Base-by-base conservation (phyloP, 1,284 basidiomycete species). In the Fomitopsis pinicola region DNA sequence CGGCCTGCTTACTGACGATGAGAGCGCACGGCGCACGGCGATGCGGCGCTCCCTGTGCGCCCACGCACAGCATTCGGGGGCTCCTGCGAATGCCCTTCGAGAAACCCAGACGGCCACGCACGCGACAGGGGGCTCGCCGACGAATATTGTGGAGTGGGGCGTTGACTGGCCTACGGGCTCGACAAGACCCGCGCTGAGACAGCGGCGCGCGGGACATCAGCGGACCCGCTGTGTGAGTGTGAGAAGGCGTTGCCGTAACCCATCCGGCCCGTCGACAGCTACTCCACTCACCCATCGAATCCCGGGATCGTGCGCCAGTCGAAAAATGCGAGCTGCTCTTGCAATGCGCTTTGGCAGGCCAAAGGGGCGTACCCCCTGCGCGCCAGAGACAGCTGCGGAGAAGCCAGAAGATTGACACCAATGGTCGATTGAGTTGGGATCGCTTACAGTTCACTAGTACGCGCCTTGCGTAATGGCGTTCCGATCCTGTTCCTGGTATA, bases 1-100 rank as follows among this genome's bases (percentile, higher is more conserved):
- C 48, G 28, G 48, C 48, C 48, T 50, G 48, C 48, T 50, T 50
- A 50, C 48, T 50, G 48, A 50, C 48, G 46, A 48, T 48, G 46
- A 48, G 46, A 48, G 46, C 26, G 26, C 46, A 22, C 46, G 9
- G 28, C 5, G 26, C 30, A 33, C 8, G 30, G 5, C 30, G 30
- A 33, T 5, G 26, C 28, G 19, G n/a, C 14, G 38, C 38, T 26
- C 44, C 46, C 28, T 12, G 46, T 14, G 28, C 46, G 46, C 46
- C 26, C 46, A 48, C 46, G 46, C 46, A 22, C 26, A 30, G 46
- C 22, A 19, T 26, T 22, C 46, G 22, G 46, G 46, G 26, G 46
- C 26, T 22, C 46, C 48, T 26, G 30, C 28, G 48, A 22, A 50
- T 14, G 14, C 17, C 14, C 9, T 22, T 22, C 48, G 5, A 40